Base-by-base conservation (phyloP, 192 early-diverging fungal species). In the Tieghemiomyces parasiticus region DNA sequence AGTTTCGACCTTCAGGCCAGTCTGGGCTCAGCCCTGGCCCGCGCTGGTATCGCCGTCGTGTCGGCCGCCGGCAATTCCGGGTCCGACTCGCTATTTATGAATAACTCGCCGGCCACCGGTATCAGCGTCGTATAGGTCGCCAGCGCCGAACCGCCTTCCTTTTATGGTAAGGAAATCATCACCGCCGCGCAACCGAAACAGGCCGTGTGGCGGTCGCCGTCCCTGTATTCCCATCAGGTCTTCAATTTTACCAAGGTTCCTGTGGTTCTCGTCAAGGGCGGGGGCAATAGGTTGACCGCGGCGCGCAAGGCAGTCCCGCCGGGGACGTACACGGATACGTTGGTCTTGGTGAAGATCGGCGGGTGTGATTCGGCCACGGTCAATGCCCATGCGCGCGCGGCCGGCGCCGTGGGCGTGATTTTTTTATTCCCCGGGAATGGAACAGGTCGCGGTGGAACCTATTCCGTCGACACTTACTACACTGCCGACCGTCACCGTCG, bases 61-160 rank as follows among this genome's bases (percentile, higher is more conserved):
- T 72, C 81, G 25, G 75, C 89, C 20, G 71, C 72, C 34, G 92
- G 92, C 20, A 95, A 95, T 73, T 75, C 82, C 32, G 90, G 90
- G 38, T 34, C 60, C 28, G 64, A 65, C 29, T 85, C 85, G 0
- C 29, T 84, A 0, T 79, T 70, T 56, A 75, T 76, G 34, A 71
- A 72, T 2, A 63, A 71, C 16, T 59, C 73, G 2, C 82, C 82
- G 4, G 73, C 75, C 0, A 54, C 76, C n/a, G 74, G 75, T 0
- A 53, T 54, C 25, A 63, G 78, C 45, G 81, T 76, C 32, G 61
- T 87, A 4, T 70, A 71, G 19, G 80, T 89, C 46, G 85, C 77
- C 19, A 74, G 81, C 10, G n/a, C n/a, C 6, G 28, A 54, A 9
- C 52, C 29, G 0, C 16, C 52, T 30, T 32, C 26, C 29, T 54